These are phyloP conservation scores for Geoglossum cookeanum DNA, from an alignment of 2,329 filamentous ascomycete species.

Conservation along the genomic window DNA sequence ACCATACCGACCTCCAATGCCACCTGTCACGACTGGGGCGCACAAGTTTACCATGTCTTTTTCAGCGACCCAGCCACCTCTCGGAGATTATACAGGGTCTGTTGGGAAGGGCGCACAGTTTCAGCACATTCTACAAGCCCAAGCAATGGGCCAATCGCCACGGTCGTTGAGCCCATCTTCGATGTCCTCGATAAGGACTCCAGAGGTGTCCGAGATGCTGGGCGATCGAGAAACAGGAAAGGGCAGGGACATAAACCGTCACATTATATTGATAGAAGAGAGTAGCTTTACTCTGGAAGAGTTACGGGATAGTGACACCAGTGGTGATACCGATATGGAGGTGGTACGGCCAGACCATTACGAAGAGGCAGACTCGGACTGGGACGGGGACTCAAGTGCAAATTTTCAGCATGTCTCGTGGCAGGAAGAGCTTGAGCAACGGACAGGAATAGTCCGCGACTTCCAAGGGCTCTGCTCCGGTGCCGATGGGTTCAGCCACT, in stretches of 20 bases:
- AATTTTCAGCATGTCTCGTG: slow-evolving; percentile 2
- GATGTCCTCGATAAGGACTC: background rate
- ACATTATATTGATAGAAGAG: background rate
- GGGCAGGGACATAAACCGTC: background rate
- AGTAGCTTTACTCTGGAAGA: slow-evolving; percentile 2
- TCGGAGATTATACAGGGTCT: background rate
- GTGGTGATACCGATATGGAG: slow-evolving; percentile 1
- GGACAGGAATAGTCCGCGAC: background rate
- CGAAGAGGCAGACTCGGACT: slow-evolving; percentile 4
- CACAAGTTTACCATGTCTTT: background rate
- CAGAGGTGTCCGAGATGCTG: background rate
- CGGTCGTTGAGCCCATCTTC: background rate
- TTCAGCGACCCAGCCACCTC: background rate
- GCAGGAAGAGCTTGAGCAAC: background rate
- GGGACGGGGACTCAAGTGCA: background rate
- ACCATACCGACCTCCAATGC: background rate
- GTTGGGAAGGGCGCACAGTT: background rate
- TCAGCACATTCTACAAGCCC: background rate
- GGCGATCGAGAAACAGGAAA: background rate
- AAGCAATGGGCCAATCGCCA: background rate
- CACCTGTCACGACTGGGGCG: background rate
- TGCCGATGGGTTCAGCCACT: background rate
- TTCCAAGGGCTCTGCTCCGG: background rate
- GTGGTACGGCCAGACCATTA: slow-evolving; percentile 3
- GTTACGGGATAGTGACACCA: background rate